phyloP scores from a whole-genome alignment of 169 alveolate species.

The Plasmodium cynomolgi region DNA sequence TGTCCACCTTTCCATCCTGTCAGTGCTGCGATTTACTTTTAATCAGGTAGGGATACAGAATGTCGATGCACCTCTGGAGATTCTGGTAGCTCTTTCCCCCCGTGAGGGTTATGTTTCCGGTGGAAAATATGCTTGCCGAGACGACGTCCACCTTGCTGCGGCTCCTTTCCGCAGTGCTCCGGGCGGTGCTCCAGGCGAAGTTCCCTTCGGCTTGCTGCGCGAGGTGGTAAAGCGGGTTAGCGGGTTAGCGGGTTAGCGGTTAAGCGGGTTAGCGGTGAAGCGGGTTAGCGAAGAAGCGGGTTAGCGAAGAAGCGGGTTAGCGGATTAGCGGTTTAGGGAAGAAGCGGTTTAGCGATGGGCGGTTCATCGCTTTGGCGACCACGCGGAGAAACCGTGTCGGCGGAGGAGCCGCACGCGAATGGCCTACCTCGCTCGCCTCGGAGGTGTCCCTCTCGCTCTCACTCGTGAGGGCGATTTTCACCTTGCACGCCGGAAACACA shows the following conservation, averaged over 20 bases:
- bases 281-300: background rate
- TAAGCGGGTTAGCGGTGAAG: background rate
- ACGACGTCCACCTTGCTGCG: conserved; percentile 80
- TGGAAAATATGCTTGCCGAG: conserved; percentile 80
- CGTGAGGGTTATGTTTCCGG: conserved; percentile 85
- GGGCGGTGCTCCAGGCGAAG: conserved; percentile 40
- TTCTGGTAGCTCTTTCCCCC: conserved; percentile 79
- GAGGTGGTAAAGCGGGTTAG: background rate
- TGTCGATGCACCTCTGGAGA: conserved; percentile 50
- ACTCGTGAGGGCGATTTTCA: conserved; percentile 52
- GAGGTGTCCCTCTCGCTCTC: conserved; percentile 11
- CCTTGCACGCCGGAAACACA: conserved; percentile 72
- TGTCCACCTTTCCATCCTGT: background rate
- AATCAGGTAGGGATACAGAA: conserved; percentile 51
- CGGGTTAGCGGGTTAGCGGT: background rate
- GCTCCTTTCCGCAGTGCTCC: background rate
- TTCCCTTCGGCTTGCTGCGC: conserved; percentile 21
- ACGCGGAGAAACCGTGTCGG: background rate
- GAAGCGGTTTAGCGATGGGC: no score
- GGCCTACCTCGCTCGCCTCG: conserved; percentile 26
- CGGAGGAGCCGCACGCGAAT: background rate
- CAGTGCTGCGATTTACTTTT: conserved; percentile 66
- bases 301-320: no score
- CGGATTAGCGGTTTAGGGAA: background rate
- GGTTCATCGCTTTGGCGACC: background rate